Percentiles rank a stretch among this genome's conserved stretches.
Evolutionary conservation across 2,329 filamentous ascomycete species (phyloP).

Genomic region (Venturiaceae sp.): DNA sequence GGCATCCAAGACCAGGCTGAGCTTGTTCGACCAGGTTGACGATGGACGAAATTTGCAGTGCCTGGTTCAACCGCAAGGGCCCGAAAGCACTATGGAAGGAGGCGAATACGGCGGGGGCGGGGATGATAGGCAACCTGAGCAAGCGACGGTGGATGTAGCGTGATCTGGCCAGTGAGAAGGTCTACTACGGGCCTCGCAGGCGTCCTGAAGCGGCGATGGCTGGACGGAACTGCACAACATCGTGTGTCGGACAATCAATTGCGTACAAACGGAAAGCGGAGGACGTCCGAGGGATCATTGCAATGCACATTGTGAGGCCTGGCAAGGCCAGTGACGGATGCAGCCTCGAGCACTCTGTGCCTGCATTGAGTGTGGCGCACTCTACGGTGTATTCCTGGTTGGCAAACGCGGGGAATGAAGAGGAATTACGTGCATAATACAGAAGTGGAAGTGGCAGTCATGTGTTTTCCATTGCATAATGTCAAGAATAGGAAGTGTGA

Average conservation of each 20-base stretch:
- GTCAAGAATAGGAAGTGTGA: background rate
- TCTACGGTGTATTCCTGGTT: background rate
- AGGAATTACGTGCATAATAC: background rate
- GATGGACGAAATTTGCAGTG: constrained; percentile 60
- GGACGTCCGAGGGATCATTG: background rate
- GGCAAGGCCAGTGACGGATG: background rate
- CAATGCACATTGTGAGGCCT: background rate
- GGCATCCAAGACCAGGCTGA: constrained; percentile 63
- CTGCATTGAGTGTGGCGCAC: background rate
- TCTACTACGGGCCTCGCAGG: background rate
- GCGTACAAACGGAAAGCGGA: background rate
- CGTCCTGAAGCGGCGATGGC: background rate
- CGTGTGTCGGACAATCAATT: background rate
- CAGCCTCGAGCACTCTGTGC: background rate
- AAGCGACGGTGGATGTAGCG: constrained; percentile 17
- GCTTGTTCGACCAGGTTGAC: constrained; percentile 78
- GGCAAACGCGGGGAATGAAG: background rate
- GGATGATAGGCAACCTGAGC: constrained; percentile 13
- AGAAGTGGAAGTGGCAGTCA: background rate
- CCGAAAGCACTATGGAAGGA: constrained; percentile 12
- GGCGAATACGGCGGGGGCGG: constrained; percentile 18
- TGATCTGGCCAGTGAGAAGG: constrained; percentile 20
- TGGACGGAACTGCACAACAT: background rate
- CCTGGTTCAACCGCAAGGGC: constrained; percentile 30
- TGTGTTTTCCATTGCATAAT: background rate